phyloP scores from a whole-genome alignment of 164 flowering plant genomes.

The Liquidambar formosana region DNA sequence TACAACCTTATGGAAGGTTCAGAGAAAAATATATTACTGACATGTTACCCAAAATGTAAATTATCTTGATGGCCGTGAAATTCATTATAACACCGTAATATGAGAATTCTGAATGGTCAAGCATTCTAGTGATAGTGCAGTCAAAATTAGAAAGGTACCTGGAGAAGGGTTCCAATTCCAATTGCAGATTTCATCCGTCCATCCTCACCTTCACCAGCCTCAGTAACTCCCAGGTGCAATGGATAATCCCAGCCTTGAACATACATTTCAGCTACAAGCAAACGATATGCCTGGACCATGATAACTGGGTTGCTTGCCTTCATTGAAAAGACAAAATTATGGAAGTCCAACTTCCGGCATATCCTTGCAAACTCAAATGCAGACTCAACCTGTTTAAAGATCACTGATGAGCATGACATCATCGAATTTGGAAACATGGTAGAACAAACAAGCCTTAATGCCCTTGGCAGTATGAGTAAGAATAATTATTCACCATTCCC shows the following conservation, averaged over 20 bases:
- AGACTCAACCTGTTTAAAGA: conserved; percentile 80
- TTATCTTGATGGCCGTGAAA: neutral
- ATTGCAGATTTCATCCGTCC: conserved; percentile 99
- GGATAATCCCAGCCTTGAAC: conserved; percentile 98
- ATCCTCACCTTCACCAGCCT: conserved; percentile 99
- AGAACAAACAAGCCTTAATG: conserved; percentile 3
- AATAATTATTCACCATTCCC: conserved; percentile 71
- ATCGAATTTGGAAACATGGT: neutral
- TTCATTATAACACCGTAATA: neutral
- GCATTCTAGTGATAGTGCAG: neutral
- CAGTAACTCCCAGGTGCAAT: conserved; percentile 94
- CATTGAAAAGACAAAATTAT: conserved; percentile 96
- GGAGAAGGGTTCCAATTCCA: conserved; percentile 98
- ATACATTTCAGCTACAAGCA: conserved; percentile 96
- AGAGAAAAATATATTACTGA: neutral
- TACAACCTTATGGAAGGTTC: neutral
- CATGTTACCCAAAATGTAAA: neutral
- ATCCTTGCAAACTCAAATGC: conserved; percentile 98
- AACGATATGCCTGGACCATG: conserved; percentile 97
- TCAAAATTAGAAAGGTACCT: conserved; percentile 40
- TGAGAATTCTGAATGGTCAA: neutral
- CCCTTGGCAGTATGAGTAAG: conserved; percentile 2
- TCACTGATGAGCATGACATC: neutral
- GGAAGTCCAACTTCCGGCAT: conserved; percentile 88
- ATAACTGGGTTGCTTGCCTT: conserved; percentile 98